Evolutionary conservation across 257 asterid genomes (phyloP).

Genomic region (Solanum pennellii): DNA sequence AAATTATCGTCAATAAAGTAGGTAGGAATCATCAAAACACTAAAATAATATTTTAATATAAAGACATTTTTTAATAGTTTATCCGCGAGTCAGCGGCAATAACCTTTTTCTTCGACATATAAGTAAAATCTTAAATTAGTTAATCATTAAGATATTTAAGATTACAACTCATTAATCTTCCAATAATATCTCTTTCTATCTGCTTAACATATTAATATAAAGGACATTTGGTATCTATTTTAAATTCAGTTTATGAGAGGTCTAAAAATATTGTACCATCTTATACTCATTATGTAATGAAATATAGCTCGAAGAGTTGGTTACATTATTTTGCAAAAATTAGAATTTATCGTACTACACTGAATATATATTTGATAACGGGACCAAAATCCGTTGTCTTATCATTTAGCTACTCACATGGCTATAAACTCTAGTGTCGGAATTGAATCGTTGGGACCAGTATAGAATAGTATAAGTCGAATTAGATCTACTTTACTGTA

Average conservation of each 20-base stretch:
- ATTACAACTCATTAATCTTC: no score
- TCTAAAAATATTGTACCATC: background rate
- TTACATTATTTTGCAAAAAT: background rate
- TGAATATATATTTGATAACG: background rate
- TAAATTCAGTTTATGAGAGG: background rate
- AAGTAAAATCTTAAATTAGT: background rate
- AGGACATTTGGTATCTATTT: background rate
- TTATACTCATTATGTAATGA: background rate
- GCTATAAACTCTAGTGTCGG: background rate
- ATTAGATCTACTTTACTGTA: background rate
- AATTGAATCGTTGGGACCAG: background rate
- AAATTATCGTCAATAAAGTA: background rate
- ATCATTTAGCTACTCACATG: background rate
- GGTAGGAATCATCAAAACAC: background rate
- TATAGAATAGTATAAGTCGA: background rate
- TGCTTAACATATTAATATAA: background rate
- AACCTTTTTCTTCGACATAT: background rate
- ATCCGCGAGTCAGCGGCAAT: background rate
- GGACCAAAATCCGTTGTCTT: constrained; percentile 11
- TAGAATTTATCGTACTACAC: background rate
- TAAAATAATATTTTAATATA: background rate
- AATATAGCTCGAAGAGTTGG: background rate
- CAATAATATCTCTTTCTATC: background rate
- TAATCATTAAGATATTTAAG: background rate
- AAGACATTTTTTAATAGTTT: background rate